Conservation (phyloP, 345 rosid genomes). For the Eucalyptus polybractea region DNA sequence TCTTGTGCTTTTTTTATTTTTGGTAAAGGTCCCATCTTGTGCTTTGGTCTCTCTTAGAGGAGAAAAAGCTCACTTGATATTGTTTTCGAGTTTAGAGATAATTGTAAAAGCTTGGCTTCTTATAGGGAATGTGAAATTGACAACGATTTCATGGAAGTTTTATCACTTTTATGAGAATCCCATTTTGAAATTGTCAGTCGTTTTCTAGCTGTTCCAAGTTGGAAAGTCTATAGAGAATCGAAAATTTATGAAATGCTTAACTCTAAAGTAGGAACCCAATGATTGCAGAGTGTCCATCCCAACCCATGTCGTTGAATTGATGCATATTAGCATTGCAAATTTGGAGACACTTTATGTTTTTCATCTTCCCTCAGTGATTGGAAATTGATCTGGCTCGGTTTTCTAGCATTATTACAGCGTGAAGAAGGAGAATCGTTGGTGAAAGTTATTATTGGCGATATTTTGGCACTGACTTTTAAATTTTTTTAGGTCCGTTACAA, state of each 20-base stretch:
- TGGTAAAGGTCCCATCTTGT: neutral
- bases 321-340: neutral
- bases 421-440: neutral
- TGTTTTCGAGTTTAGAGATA: neutral
- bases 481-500: slow-evolving; percentile 10
- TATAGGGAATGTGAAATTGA: neutral
- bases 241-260: neutral
- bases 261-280: neutral
- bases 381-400: neutral
- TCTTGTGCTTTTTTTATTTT: neutral
- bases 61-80: neutral
- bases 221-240: neutral
- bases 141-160: neutral
- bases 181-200: neutral
- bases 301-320: neutral
- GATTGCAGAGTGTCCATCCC: neutral
- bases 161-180: neutral
- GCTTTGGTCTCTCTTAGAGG: neutral
- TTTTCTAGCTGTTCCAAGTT: neutral
- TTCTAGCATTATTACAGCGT: neutral
- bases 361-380: neutral
- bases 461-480: neutral
- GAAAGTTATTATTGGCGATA: neutral
- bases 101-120: neutral
- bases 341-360: neutral